Evolutionary conservation across 2,329 filamentous ascomycete genomes (phyloP).

Genomic region (Aspergillus arachidicola): DNA sequence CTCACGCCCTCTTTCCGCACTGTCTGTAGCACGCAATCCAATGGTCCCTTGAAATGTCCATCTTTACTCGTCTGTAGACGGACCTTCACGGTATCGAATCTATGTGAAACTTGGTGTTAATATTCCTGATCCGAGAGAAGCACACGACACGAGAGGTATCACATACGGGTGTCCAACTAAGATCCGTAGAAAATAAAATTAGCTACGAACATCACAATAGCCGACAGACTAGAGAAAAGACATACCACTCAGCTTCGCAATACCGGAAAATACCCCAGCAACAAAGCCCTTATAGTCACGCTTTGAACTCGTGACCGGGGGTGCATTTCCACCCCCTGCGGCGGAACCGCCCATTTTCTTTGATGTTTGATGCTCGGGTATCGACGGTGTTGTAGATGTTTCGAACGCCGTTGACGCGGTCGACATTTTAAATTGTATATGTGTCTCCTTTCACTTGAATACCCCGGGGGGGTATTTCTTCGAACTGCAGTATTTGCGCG

Average conservation of each 20-base stretch:
- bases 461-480: not conserved
- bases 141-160: constrained; percentile 1
- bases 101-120: constrained; percentile 24
- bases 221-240: constrained; percentile 13
- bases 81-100: constrained; percentile 97
- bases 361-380: constrained; percentile 10
- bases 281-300: constrained; percentile 92
- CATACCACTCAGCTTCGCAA: constrained; percentile 83
- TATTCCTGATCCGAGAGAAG: not conserved
- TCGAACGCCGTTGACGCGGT: constrained; percentile 20
- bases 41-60: constrained; percentile 78
- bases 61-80: constrained; percentile 83
- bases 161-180: constrained; percentile 63
- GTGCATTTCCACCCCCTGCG: constrained; percentile 4
- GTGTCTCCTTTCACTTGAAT: not conserved
- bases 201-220: not conserved
- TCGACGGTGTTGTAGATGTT: constrained; percentile 3
- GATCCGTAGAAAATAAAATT: constrained; percentile 7
- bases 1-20: constrained; percentile 79
- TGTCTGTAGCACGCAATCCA: constrained; percentile 84
- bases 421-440: constrained; percentile 21
- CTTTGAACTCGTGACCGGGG: constrained; percentile 25
- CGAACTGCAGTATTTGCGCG: not conserved
- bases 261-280: constrained; percentile 91
- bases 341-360: constrained; percentile 6